Percentiles rank a stretch among this genome's conserved stretches.
These are phyloP conservation scores for Amorphotheca resinae DNA, from an alignment of 495 filamentous ascomycete genomes.

Conservation along the genomic window DNA sequence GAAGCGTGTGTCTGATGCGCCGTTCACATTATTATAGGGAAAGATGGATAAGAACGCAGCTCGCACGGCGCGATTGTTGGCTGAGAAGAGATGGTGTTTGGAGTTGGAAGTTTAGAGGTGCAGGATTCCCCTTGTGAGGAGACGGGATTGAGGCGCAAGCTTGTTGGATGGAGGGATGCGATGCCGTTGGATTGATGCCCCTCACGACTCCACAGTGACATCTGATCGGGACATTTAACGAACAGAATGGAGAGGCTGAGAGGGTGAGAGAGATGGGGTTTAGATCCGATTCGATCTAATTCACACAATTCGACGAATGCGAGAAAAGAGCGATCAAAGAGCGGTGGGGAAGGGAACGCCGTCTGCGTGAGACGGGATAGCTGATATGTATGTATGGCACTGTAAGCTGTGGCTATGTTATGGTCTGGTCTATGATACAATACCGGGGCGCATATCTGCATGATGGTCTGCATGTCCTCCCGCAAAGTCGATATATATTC, in stretches of 20 bases:
- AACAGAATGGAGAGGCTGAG: no score
- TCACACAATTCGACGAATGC: no score
- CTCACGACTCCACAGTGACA: background rate
- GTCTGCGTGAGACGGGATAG: no score
- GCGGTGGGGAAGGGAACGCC: no score
- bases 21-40: background rate
- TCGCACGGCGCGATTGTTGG: no score
- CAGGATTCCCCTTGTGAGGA: background rate
- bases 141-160: background rate
- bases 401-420: no score
- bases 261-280: no score
- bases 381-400: no score
- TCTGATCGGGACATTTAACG: background rate
- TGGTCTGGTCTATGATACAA: background rate
- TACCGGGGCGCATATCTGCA: background rate
- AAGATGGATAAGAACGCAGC: background rate
- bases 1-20: background rate
- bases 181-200: background rate
- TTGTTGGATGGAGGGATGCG: background rate
- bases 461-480: background rate
- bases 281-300: no score
- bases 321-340: constrained; percentile 7
- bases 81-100: constrained; percentile 2
- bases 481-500: background rate
- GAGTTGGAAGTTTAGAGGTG: constrained; percentile 2